Conservation (phyloP, 2,329 filamentous ascomycete species). For the Hyphodiscus sp. region DNA sequence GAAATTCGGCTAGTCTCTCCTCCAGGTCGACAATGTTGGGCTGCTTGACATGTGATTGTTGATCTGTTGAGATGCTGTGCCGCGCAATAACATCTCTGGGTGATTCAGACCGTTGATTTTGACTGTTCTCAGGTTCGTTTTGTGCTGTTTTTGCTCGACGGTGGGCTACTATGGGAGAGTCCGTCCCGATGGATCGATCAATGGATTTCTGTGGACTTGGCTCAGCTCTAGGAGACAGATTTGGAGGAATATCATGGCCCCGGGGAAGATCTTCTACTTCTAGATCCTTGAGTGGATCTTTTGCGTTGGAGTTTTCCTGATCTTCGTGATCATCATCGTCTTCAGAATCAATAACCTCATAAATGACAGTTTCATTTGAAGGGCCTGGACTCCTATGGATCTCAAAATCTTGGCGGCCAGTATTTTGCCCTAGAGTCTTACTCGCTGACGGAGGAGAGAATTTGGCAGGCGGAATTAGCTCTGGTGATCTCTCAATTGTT, state of each 20-base stretch:
- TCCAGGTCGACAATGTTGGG: not conserved
- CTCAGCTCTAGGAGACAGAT: not conserved
- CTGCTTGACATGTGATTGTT: not conserved
- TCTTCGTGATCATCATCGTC: too few species aligned
- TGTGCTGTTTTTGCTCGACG: not conserved
- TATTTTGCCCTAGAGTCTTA: not conserved
- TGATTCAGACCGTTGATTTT: not conserved
- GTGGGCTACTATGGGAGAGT: conserved; percentile 2
- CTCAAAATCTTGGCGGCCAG: too few species aligned
- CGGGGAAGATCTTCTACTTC: too few species aligned
- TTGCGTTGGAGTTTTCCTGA: too few species aligned
- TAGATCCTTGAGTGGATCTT: too few species aligned
- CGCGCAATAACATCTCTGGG: not conserved
- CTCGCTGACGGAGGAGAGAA: not conserved
- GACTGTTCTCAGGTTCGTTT: not conserved
- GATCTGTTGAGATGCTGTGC: not conserved
- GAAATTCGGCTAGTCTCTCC: conserved; percentile 5
- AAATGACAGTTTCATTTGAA: too few species aligned
- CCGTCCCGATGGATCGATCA: not conserved
- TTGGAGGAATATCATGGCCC: not conserved
- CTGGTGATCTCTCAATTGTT: not conserved
- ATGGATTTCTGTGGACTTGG: conserved; percentile 1
- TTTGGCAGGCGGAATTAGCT: not conserved
- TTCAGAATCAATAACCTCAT: too few species aligned
- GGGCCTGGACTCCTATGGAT: too few species aligned